phyloP scores from a whole-genome alignment of 2,329 filamentous ascomycete species.

The Fusarium liriodendri region DNA sequence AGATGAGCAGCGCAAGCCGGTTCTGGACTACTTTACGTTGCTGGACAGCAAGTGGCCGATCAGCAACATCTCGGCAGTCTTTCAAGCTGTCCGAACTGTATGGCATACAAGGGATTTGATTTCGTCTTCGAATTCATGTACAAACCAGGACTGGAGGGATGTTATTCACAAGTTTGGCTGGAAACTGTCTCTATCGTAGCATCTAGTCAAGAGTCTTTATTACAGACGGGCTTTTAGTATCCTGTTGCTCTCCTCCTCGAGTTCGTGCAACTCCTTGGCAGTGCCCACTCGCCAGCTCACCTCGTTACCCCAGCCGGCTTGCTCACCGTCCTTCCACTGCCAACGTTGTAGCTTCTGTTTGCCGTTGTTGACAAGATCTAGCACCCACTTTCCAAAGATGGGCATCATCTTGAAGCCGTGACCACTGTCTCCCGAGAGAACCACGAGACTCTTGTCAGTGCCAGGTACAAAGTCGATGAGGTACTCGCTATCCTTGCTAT shows the following conservation, averaged over 20 bases:
- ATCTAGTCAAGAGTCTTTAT: not conserved
- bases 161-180: conserved; percentile 41
- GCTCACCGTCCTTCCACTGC: conserved; percentile 3
- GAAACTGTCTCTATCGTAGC: conserved; percentile 32
- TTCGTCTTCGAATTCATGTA: not conserved
- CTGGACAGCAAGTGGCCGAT: conserved; percentile 40
- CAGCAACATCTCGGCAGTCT: conserved; percentile 40
- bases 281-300: conserved; percentile 21
- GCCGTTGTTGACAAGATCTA: conserved; percentile 1
- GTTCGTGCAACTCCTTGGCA: conserved; percentile 4
- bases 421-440: conserved; percentile 4
- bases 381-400: conserved; percentile 6
- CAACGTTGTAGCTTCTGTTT: conserved; percentile 10
- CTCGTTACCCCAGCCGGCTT: conserved; percentile 9
- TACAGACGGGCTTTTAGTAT: conserved; percentile 10
- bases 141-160: conserved; percentile 38
- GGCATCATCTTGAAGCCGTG: conserved; percentile 21
- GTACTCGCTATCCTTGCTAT: conserved; percentile 11
- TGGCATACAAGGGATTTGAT: conserved; percentile 38
- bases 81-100: conserved; percentile 35
- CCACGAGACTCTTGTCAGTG: conserved; percentile 7
- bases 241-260: conserved; percentile 12
- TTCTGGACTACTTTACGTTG: conserved; percentile 33
- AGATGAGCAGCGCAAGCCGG: conserved; percentile 36
- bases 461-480: conserved; percentile 14